A percentile compares a stretch with the other conserved stretches of the same genome.
These are phyloP conservation scores for Rhododendron ferrugineum DNA, from an alignment of 148 eudicot genomes.

Conservation along the genomic window DNA sequence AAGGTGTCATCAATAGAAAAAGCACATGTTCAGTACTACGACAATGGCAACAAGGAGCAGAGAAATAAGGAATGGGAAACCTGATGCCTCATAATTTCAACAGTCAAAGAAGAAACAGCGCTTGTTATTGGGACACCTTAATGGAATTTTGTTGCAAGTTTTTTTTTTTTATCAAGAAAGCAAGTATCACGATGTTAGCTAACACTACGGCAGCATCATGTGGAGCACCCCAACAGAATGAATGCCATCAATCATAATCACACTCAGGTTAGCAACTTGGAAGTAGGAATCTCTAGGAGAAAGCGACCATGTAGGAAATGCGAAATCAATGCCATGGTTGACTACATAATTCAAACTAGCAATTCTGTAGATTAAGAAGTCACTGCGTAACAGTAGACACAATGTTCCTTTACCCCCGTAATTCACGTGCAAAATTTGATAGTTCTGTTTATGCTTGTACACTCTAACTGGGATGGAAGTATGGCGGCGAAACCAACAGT, in stretches of 20 bases:
- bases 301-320: neutral
- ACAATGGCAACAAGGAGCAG: neutral
- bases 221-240: neutral
- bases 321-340: neutral
- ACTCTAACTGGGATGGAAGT: neutral
- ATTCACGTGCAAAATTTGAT: neutral
- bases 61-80: neutral
- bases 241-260: neutral
- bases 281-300: neutral
- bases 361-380: neutral
- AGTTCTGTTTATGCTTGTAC: neutral
- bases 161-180: neutral
- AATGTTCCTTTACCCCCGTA: neutral
- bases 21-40: neutral
- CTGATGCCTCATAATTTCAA: slow-evolving; percentile 1
- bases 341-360: neutral
- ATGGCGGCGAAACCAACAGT: neutral
- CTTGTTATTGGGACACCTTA: neutral
- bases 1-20: neutral
- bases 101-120: neutral
- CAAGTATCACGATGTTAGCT: neutral
- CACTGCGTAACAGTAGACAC: neutral
- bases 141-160: neutral
- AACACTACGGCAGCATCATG: neutral
- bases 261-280: neutral